Evolutionary conservation across 208 protist species (phyloP).

Genomic region (Kentomonas sorsogonicus): DNA sequence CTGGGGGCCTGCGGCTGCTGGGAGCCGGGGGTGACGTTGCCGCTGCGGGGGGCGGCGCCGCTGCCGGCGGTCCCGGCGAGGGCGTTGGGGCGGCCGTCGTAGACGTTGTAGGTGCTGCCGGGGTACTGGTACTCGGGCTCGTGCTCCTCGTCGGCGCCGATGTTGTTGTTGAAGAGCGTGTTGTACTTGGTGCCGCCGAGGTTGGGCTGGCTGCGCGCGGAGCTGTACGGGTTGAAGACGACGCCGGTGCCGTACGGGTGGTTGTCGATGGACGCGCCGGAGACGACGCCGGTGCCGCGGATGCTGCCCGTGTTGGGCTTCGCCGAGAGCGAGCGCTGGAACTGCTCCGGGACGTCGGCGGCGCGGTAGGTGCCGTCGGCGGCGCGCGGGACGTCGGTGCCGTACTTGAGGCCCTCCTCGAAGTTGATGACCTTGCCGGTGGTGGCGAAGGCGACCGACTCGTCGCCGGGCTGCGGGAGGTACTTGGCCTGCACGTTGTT

Average conservation of each 20-base stretch:
- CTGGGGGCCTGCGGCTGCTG: too few relatives aligned
- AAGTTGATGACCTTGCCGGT: slow-evolving; percentile 58
- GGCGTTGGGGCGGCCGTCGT: slow-evolving; percentile 18
- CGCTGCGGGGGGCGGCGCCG: slow-evolving; percentile 7
- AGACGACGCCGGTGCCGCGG: slow-evolving; percentile 20
- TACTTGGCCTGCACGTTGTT: slow-evolving; percentile 69
- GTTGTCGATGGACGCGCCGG: slow-evolving; percentile 44
- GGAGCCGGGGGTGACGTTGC: slow-evolving; percentile 13
- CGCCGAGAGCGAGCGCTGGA: slow-evolving; percentile 22
- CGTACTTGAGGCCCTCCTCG: slow-evolving; percentile 45
- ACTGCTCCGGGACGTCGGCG: slow-evolving; percentile 10
- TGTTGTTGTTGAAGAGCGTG: slow-evolving; percentile 60
- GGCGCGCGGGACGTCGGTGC: slow-evolving; percentile 21
- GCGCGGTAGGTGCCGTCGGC: slow-evolving; percentile 41
- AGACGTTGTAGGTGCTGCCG: slow-evolving; percentile 77
- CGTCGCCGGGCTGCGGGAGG: slow-evolving; percentile 26
- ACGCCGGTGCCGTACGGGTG: slow-evolving; percentile 75
- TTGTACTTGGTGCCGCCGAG: slow-evolving; percentile 13
- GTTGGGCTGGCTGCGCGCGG: slow-evolving; percentile 12
- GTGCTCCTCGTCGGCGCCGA: slow-evolving; percentile 27
- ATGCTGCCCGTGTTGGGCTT: too few relatives aligned
- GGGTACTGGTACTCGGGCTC: slow-evolving; percentile 60
- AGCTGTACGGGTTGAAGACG: slow-evolving; percentile 44
- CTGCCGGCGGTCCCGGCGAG: slow-evolving; percentile 1
- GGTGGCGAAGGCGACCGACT: slow-evolving; percentile 39